Conservation (phyloP, 257 asterid species). For the Orobanche coerulescens region DNA sequence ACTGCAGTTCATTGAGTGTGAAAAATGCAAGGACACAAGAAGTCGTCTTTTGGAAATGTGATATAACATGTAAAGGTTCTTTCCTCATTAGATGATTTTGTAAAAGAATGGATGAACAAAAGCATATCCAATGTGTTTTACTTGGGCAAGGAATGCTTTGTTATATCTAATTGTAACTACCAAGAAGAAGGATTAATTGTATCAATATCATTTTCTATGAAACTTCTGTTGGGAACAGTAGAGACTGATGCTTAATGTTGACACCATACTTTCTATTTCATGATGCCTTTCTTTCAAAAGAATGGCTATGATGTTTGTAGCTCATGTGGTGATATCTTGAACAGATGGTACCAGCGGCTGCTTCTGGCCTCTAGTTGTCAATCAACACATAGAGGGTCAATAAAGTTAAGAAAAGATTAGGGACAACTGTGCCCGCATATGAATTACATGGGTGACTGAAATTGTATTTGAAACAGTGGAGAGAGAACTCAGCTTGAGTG, state of each 20-base stretch:
- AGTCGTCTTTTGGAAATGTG: neutral
- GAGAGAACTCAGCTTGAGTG: neutral
- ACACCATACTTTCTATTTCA: neutral
- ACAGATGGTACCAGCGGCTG: constrained; percentile 8
- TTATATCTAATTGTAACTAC: neutral
- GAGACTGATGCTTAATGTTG: neutral
- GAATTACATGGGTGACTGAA: neutral
- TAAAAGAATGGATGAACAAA: constrained; percentile 5
- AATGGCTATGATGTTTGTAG: constrained; percentile 11
- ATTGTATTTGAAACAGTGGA: constrained; percentile 9
- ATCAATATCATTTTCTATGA: neutral
- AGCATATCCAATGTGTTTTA: neutral
- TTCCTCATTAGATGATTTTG: neutral
- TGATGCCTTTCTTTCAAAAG: constrained; percentile 8
- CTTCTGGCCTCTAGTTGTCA: constrained; percentile 6
- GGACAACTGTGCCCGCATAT: neutral
- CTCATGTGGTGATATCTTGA: constrained; percentile 13
- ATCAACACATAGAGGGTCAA: constrained; percentile 3
- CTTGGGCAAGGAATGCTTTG: neutral
- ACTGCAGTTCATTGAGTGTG: neutral
- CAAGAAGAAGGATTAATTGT: neutral
- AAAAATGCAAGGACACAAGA: neutral
- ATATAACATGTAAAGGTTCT: constrained; percentile 3
- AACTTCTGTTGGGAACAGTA: neutral
- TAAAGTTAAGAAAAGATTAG: neutral